Evolutionary conservation across 2,329 filamentous ascomycete genomes (phyloP).

Genomic region (Botrytis medusae): DNA sequence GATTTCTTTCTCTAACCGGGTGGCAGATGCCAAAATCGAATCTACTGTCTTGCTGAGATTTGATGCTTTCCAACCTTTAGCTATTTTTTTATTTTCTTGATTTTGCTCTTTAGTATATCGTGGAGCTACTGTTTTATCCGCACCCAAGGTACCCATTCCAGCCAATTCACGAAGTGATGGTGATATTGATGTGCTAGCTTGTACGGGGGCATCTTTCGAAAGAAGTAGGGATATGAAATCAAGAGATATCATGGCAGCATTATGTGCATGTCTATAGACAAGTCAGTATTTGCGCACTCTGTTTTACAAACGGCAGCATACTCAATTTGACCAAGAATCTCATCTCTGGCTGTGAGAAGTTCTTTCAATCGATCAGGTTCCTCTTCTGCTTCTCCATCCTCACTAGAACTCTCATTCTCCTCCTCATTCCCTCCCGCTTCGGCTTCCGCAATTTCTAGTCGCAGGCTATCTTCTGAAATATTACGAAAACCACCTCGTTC

Average conservation of each 20-base stretch:
- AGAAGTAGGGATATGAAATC: constrained; percentile 82
- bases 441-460: constrained; percentile 61
- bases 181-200: constrained; percentile 69
- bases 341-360: constrained; percentile 51
- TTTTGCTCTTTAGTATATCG: constrained; percentile 55
- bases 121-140: constrained; percentile 63
- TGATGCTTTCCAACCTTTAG: constrained; percentile 74
- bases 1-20: constrained; percentile 73
- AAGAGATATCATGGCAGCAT: constrained; percentile 67
- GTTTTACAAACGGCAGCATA: constrained; percentile 39
- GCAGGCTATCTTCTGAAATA: constrained; percentile 71
- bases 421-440: constrained; percentile 27
- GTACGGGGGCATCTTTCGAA: constrained; percentile 74
- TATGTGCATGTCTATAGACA: constrained; percentile 46
- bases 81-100: constrained; percentile 57
- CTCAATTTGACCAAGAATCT: constrained; percentile 60
- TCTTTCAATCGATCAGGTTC: constrained; percentile 41
- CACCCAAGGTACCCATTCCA: constrained; percentile 72
- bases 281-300: constrained; percentile 25
- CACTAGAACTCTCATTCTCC: constrained; percentile 47
- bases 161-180: constrained; percentile 67
- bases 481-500: constrained; percentile 81
- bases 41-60: constrained; percentile 74
- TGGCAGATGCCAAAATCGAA: constrained; percentile 69
- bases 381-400: constrained; percentile 51